Percentiles rank a stretch among this genome's conserved stretches.
These are phyloP conservation scores for Cyclocybe cylindracea DNA, from an alignment of 768 basidiomycete genomes.

Conservation along the genomic window DNA sequence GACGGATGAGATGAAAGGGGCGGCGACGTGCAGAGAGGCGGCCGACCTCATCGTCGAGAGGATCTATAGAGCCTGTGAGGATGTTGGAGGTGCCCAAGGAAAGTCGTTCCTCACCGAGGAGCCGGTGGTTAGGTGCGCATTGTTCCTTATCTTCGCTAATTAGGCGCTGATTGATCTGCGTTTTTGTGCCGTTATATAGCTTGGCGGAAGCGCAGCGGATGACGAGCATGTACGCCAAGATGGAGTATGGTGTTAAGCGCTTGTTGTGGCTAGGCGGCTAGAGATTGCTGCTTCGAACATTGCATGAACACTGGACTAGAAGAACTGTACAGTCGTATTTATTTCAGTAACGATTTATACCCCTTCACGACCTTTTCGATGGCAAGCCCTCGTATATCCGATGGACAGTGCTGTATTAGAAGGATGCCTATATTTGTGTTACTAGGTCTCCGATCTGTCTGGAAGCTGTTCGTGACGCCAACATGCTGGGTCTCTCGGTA, in stretches of 20 bases:
- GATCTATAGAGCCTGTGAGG: conserved; percentile 67
- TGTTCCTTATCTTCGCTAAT: conserved; percentile 1
- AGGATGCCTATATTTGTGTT: too few species aligned
- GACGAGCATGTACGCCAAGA: conserved; percentile 86
- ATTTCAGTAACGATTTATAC: too few species aligned
- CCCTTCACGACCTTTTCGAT: too few species aligned
- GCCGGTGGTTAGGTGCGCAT: conserved; percentile 79
- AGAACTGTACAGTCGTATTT: too few species aligned
- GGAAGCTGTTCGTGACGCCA: too few species aligned
- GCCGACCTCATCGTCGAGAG: conserved; percentile 74
- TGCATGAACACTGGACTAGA: neutral
- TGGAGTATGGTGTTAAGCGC: conserved; percentile 93
- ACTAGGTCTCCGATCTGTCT: too few species aligned
- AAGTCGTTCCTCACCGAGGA: conserved; percentile 53
- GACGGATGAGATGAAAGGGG: conserved; percentile 61
- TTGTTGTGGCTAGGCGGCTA: conserved; percentile 84
- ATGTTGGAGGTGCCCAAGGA: conserved; percentile 51
- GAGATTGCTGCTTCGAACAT: neutral
- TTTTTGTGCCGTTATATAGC: conserved; percentile 35
- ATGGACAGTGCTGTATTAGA: too few species aligned
- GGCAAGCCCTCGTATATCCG: too few species aligned
- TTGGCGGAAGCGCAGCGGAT: conserved; percentile 80
- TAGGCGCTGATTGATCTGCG: conserved; percentile 10
- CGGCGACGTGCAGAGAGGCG: conserved; percentile 73
- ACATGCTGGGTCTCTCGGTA: too few species aligned